Evolutionary conservation across 2,329 filamentous ascomycete species (phyloP), one percentile per base, ranked within the genome.

Genomic region (Neofusicoccum kwambonambiense): DNA sequence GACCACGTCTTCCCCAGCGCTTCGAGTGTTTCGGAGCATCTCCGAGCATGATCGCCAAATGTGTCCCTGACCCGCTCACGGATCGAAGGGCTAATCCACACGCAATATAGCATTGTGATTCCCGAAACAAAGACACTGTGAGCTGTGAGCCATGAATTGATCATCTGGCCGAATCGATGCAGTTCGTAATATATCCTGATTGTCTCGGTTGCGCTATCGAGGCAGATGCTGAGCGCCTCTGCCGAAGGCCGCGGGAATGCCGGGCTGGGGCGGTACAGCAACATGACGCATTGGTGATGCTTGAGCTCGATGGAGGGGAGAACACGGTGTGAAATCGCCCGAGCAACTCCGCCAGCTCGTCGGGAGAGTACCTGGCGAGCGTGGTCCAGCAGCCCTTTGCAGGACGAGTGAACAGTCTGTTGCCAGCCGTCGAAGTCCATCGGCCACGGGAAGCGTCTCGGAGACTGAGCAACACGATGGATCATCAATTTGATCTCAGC

Each of bases 1-100:
- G 77, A 74, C 82, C 83, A 86, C 65, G 85, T 79, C 64, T 84
- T 83, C 1, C 81, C 83, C 2, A 79, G 79, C 1, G 83, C 83
- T 42, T 83, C 83, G 2, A 86, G 71, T 0, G 85, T 77, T 13
- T 81, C 82, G 11, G 82, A 71, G 0, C 80, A 75, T 1, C 77
- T 75, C 22, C 77, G 77, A 11, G 83, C 69, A 27, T 82, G 79
- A 0, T 72, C 73, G 65, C 80, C 77, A 2, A 85, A 74, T 72
- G 12, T 81, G 77, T 2, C 79, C 64, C 3, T 79, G 74, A 0
- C 77, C 75, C 1, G 72, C 70, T 0, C 71, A 70, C 0, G 80
- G 17, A 84, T 75, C 2, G 77, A 72, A 0, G 82, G 78, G 0
- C 83, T 75, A 4, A 77, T 78, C 69, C 83, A 82, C 47, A 85